Base-by-base conservation (phyloP, 2,329 filamentous ascomycete genomes). In the Fusarium napiforme region DNA sequence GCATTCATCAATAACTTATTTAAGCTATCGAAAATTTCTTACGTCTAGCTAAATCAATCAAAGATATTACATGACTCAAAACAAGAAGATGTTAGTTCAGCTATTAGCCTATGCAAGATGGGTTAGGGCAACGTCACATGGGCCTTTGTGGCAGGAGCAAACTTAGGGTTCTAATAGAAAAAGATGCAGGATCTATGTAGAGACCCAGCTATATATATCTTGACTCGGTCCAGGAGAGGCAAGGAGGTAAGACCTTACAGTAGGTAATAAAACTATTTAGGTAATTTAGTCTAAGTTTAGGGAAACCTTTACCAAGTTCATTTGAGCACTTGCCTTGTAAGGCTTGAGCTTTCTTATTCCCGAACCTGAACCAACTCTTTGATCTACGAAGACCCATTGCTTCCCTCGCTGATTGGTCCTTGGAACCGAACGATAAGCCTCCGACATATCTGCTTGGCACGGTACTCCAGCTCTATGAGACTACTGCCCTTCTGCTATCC, bases 151-250 rank as follows among this genome's bases (percentile, higher is more conserved):
- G 95, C 91, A 83, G 98, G 98, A 66, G 92, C 93, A 82, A 97
- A 96, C 85, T 98, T 98, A 87, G 98, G 98, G 85, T 98, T 98
- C 49, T 95, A 95, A 79, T 98, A 98, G 2, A 94, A 96, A 75
- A 98, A 98, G 93, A 97, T 98, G 86, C 95, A 98, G 79, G 91
- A 96, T 85, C 97, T 97, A 84, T 98, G 98, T 84, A 98, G 98
- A 19, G 98, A 96, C 3, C 96, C 96, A 37, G 98, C 95, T 76
- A 98, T 98, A 1, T 92, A 92, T 82, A 98, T 95, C 79, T 97
- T 94, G 74, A 93, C 9, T 19, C 18, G 36, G 9, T 9, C 36
- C 18, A 37, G 36, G 36, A 37, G 36, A 37, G 36, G 36, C 9
- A 37, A 37, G 36, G 7, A 7, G 19, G 6, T 6, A 11, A 19